Base-by-base conservation (phyloP, 2,329 filamentous ascomycete genomes). In the Erysiphe pulchra region DNA sequence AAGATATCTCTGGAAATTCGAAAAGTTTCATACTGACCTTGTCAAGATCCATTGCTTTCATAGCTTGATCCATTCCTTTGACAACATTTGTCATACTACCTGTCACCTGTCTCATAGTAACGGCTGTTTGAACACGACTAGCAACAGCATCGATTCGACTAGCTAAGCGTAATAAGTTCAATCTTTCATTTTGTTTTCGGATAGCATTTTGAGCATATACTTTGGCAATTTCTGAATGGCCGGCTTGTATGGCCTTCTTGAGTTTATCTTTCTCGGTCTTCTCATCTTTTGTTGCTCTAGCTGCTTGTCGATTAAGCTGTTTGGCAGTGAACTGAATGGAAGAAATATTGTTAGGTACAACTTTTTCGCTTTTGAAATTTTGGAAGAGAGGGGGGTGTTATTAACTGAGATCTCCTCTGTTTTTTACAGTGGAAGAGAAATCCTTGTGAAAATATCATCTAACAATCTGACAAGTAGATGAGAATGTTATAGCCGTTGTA, bases 151-250 rank as follows among this genome's bases (percentile, higher is more conserved):
- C 72, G 51, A 76, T 72, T 31, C 71, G 61, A 34, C 66, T 70
- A 24, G 65, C 69, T 30, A 75, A 61, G 32, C 69, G 62, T 33
- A 75, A 60, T 36, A 75, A 63, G 54, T 75, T 74, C 47, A 74
- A 58, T 51, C 71, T 68, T 59, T 75, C 71, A 52, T 74, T 74
- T 55, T 72, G 67, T 58, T 75, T 75, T 43, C 71, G 68, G 50
- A 75, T 73, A 10, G 71, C 70, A 56, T 75, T 75, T 53, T 73
- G 68, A 28, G 71, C 72, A 59, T 75, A 73, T 55, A 75, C 71
- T 54, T 71, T 71, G 17, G 72, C 72, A 51, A 75, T 73, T 53
- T 75, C 71, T 52, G 62, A 61, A 56, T 74, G 69, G 51, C 65
- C 65, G 59, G 71, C 65, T 57, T 71, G 68, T 59, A 76, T 72